Base-by-base conservation (phyloP, 2,329 filamentous ascomycete species). In the Teratosphaeria viscida region DNA sequence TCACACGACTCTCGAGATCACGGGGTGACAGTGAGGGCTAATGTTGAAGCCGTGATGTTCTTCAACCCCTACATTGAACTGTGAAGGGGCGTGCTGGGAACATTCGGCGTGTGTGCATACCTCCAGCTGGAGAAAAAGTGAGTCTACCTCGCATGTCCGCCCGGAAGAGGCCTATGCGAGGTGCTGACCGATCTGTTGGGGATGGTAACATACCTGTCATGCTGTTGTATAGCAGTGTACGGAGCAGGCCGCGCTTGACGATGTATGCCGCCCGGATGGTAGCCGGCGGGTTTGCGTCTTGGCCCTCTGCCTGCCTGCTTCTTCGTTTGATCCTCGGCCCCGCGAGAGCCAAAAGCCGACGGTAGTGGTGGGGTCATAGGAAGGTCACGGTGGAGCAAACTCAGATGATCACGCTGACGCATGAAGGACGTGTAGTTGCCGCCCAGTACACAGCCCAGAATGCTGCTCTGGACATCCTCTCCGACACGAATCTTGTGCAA, bases 401-500 rank as follows among this genome's bases (percentile, higher is more conserved):
- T 54, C 14, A 92, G 75, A 64, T 81, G 86, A 12, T 81, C 76
- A 57, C 91, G 83, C 72, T 95, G 89, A 52, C 79, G 73, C 23
- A 82, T 77, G 69, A 95, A 95, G 2, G 84, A 83, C 5, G 81
- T 81, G 73, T 96, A 97, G 68, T 95, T 87, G 57, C 89, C 91
- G 11, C 81, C 86, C 57, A 95, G 77, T 47, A 96, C 81, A 47
- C 84, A 79, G 37, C 82, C 83, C 6, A 97, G 81, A 27, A 96
- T 83, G 68, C 85, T 89, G 47, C 43, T 53, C 14, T 66, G 62
- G 29, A 69, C 63, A 2, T 67, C 57, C 32, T 70, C 60, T 16
- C 70, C 67, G 4, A 58, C 64, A 54, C 74, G 66, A 2, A 88
- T 68, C 4, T 81, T 60, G n/a, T 63, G 55, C 59, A 75, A 64